These are phyloP conservation scores for Dothidotthia symphoricarpi DNA, from an alignment of 2,329 filamentous ascomycete genomes.

Conservation along the genomic window DNA sequence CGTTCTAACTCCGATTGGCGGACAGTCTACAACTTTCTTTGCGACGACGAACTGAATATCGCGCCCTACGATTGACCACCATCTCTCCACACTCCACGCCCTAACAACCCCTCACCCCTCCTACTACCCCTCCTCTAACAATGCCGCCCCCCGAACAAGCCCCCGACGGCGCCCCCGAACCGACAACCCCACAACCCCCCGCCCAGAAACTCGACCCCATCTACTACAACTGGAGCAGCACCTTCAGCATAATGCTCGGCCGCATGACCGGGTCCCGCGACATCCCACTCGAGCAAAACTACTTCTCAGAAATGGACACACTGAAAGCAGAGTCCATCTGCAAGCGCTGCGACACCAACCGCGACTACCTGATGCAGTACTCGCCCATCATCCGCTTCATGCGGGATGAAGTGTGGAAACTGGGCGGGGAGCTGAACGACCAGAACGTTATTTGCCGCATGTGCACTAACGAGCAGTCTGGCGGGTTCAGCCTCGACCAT, in stretches of 20 bases:
- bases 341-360: conserved; percentile 74
- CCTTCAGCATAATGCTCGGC: conserved; percentile 78
- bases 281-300: conserved; percentile 51
- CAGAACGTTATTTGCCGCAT: conserved; percentile 79
- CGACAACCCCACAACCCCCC: conserved; percentile 18
- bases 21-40: conserved; percentile 9
- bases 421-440: conserved; percentile 72
- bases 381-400: conserved; percentile 86
- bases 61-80: too few species aligned
- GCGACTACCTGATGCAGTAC: conserved; percentile 80
- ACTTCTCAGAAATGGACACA: conserved; percentile 72
- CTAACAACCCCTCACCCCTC: neutral
- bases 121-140: neutral
- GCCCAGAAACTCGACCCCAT: conserved; percentile 33
- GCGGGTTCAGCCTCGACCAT: conserved; percentile 81
- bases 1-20: conserved; percentile 20
- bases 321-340: conserved; percentile 76
- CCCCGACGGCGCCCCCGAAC: conserved; percentile 29
- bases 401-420: conserved; percentile 71
- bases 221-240: conserved; percentile 70
- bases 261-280: conserved; percentile 42
- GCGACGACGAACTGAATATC: conserved; percentile 20
- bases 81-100: conserved; percentile 10
- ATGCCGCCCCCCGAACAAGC: conserved; percentile 32
- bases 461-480: conserved; percentile 70